Evolutionary conservation across 768 basidiomycete species (phyloP).

Genomic region (Serpula lacrymans): DNA sequence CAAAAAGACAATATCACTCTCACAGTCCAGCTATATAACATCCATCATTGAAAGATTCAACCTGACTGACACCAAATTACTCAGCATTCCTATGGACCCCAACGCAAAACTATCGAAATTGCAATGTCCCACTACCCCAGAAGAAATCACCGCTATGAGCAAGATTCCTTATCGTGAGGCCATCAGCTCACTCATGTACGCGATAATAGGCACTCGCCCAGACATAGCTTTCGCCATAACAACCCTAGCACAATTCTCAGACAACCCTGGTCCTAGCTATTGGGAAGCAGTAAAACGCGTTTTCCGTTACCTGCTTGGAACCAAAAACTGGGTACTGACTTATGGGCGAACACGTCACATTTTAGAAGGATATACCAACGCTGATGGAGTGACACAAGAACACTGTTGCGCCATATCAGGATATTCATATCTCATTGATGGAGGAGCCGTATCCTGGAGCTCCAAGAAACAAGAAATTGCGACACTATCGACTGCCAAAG

Average conservation of each 20-base stretch:
- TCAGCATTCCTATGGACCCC: slow-evolving; percentile 30
- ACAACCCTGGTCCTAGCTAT: too few species aligned
- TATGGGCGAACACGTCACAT: too few species aligned
- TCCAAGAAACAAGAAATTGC: slow-evolving; percentile 29
- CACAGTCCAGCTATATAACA: slow-evolving; percentile 12
- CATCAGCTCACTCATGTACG: slow-evolving; percentile 29
- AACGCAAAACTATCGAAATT: slow-evolving; percentile 16
- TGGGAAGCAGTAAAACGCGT: slow-evolving; percentile 12
- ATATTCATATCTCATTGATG: slow-evolving; percentile 20
- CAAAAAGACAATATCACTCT: slow-evolving; percentile 9
- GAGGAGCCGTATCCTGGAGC: slow-evolving; percentile 29
- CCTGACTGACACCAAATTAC: slow-evolving; percentile 26
- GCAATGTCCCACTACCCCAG: slow-evolving; percentile 16
- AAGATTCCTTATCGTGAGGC: slow-evolving; percentile 16
- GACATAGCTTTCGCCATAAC: slow-evolving; percentile 27
- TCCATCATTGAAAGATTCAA: slow-evolving; percentile 8
- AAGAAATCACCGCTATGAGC: slow-evolving; percentile 14
- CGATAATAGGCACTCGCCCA: slow-evolving; percentile 21
- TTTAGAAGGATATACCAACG: slow-evolving; percentile 10
- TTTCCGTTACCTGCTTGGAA: slow-evolving; percentile 9
- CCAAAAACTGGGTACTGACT: slow-evolving; percentile 1
- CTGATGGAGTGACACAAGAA: slow-evolving; percentile 14
- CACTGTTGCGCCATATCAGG: too few species aligned
- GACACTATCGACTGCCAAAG: slow-evolving; percentile 31
- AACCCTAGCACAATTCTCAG: slow-evolving; percentile 19